Base-by-base conservation (phyloP, 352 stramenopile species). In the Pelagophyceae sp. region DNA sequence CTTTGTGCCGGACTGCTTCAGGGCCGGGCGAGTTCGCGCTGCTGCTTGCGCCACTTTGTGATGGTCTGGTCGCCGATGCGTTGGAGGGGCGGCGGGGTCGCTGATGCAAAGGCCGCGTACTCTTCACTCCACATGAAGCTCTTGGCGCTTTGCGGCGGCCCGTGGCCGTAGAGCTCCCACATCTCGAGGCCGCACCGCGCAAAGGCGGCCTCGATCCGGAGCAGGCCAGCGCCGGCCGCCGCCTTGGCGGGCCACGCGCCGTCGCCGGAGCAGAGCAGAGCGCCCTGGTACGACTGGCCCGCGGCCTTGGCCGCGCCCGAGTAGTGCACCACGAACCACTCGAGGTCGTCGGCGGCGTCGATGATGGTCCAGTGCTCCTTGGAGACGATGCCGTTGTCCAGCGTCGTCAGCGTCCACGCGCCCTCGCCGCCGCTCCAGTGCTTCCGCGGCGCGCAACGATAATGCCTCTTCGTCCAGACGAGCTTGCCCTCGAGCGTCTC, bases 311-410 rank as follows among this genome's bases (percentile, higher is more conserved):
- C 86, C 5, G 86, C 86, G 61, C 86, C 86, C 1, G 85, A 81
- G 78, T 91, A 91, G 77, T 91, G 85, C 70, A 91, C 86, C n/a
- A 88, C 82, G 51, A 83, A 78, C 81, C 83, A 89, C 29, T 65
- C 81, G 38, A 89, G 79, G 76, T 89, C 85, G 76, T 89, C 85
- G 0, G 82, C 83, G 38, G 76, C 79, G 38, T 76, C 84, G 33
- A 87, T 78, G 38, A 84, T 87, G 0, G 83, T 88, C 85, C 85
- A 89, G 37, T 76, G 38, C 58, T 80, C 83, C 40, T 89, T 78
- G 17, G 71, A 83, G 11, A 83, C 85, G 0, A 91, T 79, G 6
- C 87, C 87, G 79, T 91, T 91, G 77, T 91, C 87, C 1, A 91
- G 78, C 0, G 87, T 83, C 20, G 75, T 83, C 51, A 91, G 85